Percentiles rank a stretch among this genome's conserved stretches.
phyloP scores from a whole-genome alignment of 108 stramenopile species.

The Tribonema minus region DNA sequence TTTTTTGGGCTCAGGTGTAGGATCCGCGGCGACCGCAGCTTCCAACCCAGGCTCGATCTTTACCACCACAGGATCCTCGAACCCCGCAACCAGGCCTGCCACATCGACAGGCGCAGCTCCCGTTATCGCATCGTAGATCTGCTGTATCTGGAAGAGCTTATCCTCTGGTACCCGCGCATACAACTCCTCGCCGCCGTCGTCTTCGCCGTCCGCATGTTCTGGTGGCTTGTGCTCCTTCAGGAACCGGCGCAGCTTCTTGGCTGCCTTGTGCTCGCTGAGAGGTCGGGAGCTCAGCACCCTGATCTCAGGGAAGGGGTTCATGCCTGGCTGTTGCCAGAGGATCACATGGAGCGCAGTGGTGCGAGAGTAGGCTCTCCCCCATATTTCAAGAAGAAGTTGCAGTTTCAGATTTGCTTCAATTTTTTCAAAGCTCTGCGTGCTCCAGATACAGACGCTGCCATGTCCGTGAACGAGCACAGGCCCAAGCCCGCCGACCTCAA shows the following conservation, averaged over 20 bases:
- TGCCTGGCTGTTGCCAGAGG: not conserved
- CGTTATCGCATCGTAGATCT: constrained; percentile 31
- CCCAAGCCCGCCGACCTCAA: constrained; percentile 30
- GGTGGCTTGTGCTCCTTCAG: not conserved
- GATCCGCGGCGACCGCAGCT: too few species aligned
- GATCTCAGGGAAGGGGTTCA: not conserved
- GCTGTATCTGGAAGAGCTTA: constrained; percentile 33
- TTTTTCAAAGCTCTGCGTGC: not conserved
- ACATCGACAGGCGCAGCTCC: not conserved
- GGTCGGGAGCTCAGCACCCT: not conserved
- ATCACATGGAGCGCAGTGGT: not conserved
- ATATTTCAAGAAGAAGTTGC: not conserved
- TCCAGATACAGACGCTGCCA: not conserved
- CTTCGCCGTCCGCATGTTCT: not conserved
- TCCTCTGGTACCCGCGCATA: constrained; percentile 17
- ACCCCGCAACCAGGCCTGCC: not conserved
- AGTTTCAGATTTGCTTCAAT: not conserved
- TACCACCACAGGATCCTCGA: too few species aligned
- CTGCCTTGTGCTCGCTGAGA: not conserved
- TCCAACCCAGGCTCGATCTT: too few species aligned
- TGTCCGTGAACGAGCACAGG: constrained; percentile 48
- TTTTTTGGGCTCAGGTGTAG: too few species aligned
- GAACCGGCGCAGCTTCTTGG: not conserved
- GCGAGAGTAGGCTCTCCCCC: not conserved
- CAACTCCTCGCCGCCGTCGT: not conserved